Percentiles rank a stretch among this genome's conserved stretches.
Evolutionary conservation across 345 rosid species (phyloP).

Genomic region (Cardamine resedifolia): DNA sequence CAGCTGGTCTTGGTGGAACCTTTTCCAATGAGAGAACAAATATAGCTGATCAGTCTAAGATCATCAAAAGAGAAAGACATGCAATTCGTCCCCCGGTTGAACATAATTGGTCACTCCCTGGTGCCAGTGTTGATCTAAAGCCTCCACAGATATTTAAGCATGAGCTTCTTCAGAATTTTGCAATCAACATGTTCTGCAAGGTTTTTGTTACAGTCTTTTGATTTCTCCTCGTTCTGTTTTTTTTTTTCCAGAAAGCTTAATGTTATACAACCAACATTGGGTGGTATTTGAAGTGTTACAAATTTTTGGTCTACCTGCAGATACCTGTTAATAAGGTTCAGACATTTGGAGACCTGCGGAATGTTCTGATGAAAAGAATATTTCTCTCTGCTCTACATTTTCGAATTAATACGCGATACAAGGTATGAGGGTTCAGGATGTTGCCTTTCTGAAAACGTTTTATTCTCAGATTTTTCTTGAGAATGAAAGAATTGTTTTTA

Average conservation of each 20-base stretch:
- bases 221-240: neutral
- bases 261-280: conserved; percentile 6
- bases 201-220: conserved; percentile 39
- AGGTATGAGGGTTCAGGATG: conserved; percentile 50
- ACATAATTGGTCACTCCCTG: conserved; percentile 96
- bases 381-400: conserved; percentile 98
- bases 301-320: conserved; percentile 50
- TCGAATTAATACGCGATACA: conserved; percentile 94
- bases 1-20: conserved; percentile 81
- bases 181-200: conserved; percentile 98
- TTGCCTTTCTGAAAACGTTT: neutral
- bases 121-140: conserved; percentile 54
- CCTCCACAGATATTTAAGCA: conserved; percentile 97
- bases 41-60: conserved; percentile 63
- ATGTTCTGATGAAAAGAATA: conserved; percentile 97
- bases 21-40: conserved; percentile 62
- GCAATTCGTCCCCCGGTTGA: conserved; percentile 90
- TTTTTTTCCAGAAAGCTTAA: neutral
- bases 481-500: neutral
- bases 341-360: conserved; percentile 88
- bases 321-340: conserved; percentile 88
- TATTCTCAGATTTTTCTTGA: neutral
- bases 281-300: conserved; percentile 5
- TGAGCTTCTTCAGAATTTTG: conserved; percentile 94
- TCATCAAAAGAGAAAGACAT: conserved; percentile 74